Conservation (phyloP, 2,329 filamentous ascomycete species). For the Fusarium succisae region DNA sequence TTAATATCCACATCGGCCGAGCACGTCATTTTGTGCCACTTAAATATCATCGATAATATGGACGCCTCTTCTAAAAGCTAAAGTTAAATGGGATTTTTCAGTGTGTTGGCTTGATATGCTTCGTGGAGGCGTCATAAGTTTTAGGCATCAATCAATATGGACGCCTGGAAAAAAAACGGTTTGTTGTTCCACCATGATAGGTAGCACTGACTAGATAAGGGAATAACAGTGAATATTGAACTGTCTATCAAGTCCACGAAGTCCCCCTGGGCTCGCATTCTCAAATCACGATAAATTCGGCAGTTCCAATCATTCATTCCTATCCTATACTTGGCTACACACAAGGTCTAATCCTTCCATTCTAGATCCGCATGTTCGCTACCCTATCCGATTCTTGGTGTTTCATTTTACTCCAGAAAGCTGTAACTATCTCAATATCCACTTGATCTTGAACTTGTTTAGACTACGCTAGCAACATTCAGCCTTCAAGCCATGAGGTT, state of each 20-base stretch:
- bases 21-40: not conserved
- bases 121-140: no score
- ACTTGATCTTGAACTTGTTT: no score
- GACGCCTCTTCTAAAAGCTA: no score
- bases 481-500: no score
- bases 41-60: not conserved
- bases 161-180: accelerated
- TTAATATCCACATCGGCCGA: not conserved
- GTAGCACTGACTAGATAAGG: accelerated
- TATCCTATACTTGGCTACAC: not conserved
- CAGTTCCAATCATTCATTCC: not conserved
- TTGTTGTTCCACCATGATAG: not conserved
- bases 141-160: no score
- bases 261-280: accelerated
- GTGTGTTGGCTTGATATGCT: no score
- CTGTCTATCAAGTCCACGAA: not conserved
- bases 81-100: no score
- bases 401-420: no score
- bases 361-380: no score
- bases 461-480: no score
- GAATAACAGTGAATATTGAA: not conserved
- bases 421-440: accelerated
- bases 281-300: accelerated
- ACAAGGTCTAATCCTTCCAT: not conserved
- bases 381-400: no score